Conservation (phyloP, 495 filamentous ascomycete species). For the Elaphomyces granulatus region DNA sequence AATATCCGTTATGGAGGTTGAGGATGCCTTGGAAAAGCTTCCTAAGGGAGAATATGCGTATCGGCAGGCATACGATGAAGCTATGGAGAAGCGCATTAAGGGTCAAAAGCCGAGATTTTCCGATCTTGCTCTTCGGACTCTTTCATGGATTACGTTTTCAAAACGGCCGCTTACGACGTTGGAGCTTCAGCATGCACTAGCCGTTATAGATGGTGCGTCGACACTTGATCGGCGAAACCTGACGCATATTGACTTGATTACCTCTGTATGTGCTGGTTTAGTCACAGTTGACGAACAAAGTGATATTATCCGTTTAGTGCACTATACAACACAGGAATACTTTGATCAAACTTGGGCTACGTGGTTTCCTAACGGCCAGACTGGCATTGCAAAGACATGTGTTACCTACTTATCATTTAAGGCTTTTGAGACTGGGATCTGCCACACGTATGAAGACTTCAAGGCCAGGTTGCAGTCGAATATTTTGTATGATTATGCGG, state of each 20-base stretch:
- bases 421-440: conserved; percentile 8
- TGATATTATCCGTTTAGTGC: conserved; percentile 15
- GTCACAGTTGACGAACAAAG: conserved; percentile 29
- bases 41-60: conserved; percentile 12
- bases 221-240: conserved; percentile 28
- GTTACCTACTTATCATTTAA: conserved; percentile 14
- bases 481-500: conserved; percentile 29
- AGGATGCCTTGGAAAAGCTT: conserved; percentile 20
- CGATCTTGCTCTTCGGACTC: conserved; percentile 20
- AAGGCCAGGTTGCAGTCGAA: conserved; percentile 7
- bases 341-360: conserved; percentile 14
- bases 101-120: conserved; percentile 15
- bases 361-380: conserved; percentile 14
- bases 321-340: conserved; percentile 22
- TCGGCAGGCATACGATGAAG: conserved; percentile 27
- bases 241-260: conserved; percentile 17
- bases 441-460: conserved; percentile 2
- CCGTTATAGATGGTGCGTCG: conserved; percentile 14
- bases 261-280: conserved; percentile 34
- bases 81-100: conserved; percentile 32
- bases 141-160: conserved; percentile 34
- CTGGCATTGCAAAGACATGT: conserved; percentile 10
- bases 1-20: conserved; percentile 6
- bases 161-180: conserved; percentile 19
- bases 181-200: conserved; percentile 36